Conservation (phyloP, 2,329 filamentous ascomycete species). For the Basipetospora chlamydospora region DNA sequence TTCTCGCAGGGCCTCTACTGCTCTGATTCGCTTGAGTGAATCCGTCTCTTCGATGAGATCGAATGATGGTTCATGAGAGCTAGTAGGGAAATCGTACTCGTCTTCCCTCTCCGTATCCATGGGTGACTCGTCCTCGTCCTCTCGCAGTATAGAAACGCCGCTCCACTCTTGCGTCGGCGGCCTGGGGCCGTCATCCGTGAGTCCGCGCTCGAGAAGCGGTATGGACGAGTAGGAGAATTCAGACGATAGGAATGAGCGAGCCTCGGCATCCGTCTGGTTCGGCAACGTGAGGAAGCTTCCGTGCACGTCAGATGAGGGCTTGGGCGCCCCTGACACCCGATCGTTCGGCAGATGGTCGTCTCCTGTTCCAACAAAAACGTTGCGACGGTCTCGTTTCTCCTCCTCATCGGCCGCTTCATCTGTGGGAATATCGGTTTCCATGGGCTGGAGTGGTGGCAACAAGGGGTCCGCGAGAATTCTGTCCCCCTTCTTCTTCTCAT, state of each 20-base stretch:
- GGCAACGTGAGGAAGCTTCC: conserved; percentile 8
- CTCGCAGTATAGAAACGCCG: conserved; percentile 38
- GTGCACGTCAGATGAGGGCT: conserved; percentile 6
- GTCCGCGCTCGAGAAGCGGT: conserved; percentile 58
- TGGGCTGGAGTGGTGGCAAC: background rate
- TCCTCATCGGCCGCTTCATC: conserved; percentile 46
- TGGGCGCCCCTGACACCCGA: conserved; percentile 5
- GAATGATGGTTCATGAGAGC: background rate
- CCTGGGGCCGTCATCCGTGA: conserved; percentile 33
- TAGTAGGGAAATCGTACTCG: background rate
- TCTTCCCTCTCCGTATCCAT: conserved; percentile 7
- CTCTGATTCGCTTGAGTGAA: background rate
- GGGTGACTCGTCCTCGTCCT: conserved; percentile 22
- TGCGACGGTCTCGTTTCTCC: conserved; percentile 54
- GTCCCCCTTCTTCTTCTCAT: conserved; percentile 37
- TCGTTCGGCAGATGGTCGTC: conserved; percentile 23
- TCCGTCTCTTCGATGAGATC: conserved; percentile 9
- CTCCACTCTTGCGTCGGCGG: conserved; percentile 33
- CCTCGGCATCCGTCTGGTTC: conserved; percentile 15
- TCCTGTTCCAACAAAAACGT: conserved; percentile 23
- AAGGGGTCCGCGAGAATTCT: conserved; percentile 24
- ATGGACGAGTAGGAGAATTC: conserved; percentile 63
- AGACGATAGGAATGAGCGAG: conserved; percentile 42
- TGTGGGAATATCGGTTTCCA: background rate
- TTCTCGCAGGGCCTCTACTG: background rate